phyloP scores from a whole-genome alignment of 1,139 yeast genomes.

The Suhomyces bokatorum region DNA sequence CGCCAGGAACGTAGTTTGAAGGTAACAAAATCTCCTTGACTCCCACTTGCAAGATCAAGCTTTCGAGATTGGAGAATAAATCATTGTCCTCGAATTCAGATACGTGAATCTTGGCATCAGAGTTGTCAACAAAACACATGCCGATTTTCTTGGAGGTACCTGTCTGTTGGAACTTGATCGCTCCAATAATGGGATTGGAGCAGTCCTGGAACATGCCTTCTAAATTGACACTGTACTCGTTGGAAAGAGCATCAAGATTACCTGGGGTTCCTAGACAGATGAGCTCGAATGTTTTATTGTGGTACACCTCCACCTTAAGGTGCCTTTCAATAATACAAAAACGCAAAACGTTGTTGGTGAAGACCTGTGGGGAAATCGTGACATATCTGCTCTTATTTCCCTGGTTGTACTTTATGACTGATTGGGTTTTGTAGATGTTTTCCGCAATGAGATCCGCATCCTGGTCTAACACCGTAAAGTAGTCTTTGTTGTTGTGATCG shows the following conservation, averaged over 20 bases:
- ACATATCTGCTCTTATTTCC: conserved; percentile 59
- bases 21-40: conserved; percentile 81
- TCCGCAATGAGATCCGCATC: conserved; percentile 87
- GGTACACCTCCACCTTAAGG: conserved; percentile 71
- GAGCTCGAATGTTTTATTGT: conserved; percentile 60
- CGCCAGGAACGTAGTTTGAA: conserved; percentile 32
- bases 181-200: conserved; percentile 73
- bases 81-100: conserved; percentile 88
- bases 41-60: conserved; percentile 82
- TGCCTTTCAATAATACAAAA: conserved; percentile 69
- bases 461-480: conserved; percentile 70
- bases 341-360: conserved; percentile 60
- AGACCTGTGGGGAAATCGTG: conserved; percentile 75
- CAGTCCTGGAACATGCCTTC: conserved; percentile 66
- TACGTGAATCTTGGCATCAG: conserved; percentile 63
- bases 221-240: conserved; percentile 52
- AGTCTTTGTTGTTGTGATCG: conserved; percentile 69
- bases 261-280: conserved; percentile 83
- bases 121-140: conserved; percentile 76
- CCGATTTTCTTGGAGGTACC: conserved; percentile 60
- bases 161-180: conserved; percentile 57
- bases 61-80: conserved; percentile 79
- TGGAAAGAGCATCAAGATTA: conserved; percentile 56
- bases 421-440: conserved; percentile 73
- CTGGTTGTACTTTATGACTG: conserved; percentile 64